Evolutionary conservation across 164 flowering plant genomes (phyloP), one percentile per base, ranked within the genome.

Genomic region (Tetracentron sinense): DNA sequence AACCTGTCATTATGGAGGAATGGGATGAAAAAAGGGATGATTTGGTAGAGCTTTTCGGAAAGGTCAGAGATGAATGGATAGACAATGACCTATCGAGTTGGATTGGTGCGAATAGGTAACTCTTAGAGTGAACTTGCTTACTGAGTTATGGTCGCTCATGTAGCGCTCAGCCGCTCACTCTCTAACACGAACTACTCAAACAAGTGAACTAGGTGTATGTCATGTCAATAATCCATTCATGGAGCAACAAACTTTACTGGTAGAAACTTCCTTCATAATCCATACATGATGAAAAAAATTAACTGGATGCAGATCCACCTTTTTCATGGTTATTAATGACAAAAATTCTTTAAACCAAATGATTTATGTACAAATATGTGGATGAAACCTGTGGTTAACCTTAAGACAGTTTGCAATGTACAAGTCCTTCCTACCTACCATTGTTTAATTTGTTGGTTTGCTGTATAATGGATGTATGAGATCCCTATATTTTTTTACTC

Each of bases 41-140:
- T 27, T 72, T 94, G 15, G 58, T 94, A 4, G 88, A 88, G 55
- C 87, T 91, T 61, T 94, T 91, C 72, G 99, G 97, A 59, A 91
- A 85, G 74, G 80, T 94, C 54, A 82, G 97, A 70, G 99, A 94
- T 77, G 96, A 89, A 63, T 94, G 99, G 99, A 81, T 94, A 60
- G 90, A 86, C 69, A 78, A 67, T 29, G 99, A 89, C 64, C 74
- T 91, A 63, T 60, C 79, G 30, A 76, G 94, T 28, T 94, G 97
- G 97, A 86, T 92, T 73, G 87, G 84, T 65, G 96, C 98, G 25
- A 90, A 90, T 55, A 89, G 96, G 98, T 90, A 74, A 69, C 38
- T 31, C 31, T 29, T 53, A 60, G 3, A 17, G 20, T 10, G 10
- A 10, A 19, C 44, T 30, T 1, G 47, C 33, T 8, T 20, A 15